Base-by-base conservation (phyloP, 371 early-diverging fungal species). In the Mortierella sp. region DNA sequence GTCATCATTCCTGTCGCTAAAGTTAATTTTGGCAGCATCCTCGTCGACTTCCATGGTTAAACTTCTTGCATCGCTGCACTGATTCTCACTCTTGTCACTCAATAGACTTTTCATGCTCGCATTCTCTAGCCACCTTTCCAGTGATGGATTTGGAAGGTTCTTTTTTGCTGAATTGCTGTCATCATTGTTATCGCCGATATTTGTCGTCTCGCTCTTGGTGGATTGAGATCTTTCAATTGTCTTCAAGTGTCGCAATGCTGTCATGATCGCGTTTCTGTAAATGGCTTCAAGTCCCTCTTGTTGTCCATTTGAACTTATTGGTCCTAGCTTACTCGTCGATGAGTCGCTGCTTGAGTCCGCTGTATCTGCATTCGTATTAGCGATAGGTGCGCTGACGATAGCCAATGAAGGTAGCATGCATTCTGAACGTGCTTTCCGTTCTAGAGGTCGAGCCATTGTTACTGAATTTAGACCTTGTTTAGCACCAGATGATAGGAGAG, bases 101-200 rank as follows among this genome's bases (percentile, higher is more conserved):
- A 2, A 28, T n/a, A 65, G 40, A n/a, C 66, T 70, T 47, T 24
- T 57, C 51, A 62, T 55, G 28, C 70, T 75, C 2, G 75, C 61
- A 24, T 65, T 75, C 5, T 75, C 70, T 16, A 75, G 24, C 75
- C 75, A 69, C 2, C 64, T 61, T 22, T 69, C 39, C 24, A 75
- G 22, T 1, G 75, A 54, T 6, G 22, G 20, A 24, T 69, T 57
- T 12, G 69, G 65, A 1, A 55, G 40, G 3, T 5, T 28, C 22
- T 2, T 39, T 28, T 45, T 54, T 30, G 20, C 14, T 37, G 6
- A 5, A 22, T 4, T 22, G 35, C 6, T 5, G 5, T 3, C 47
- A 11, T 62, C 18, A 9, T 22, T 20, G 45, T 39, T 54, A 18
- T 3, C 8, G 11, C 14, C 22, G 10, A 20, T 10, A 9, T 45